Conservation (phyloP, 345 rosid genomes). For the Theobroma cacao region DNA sequence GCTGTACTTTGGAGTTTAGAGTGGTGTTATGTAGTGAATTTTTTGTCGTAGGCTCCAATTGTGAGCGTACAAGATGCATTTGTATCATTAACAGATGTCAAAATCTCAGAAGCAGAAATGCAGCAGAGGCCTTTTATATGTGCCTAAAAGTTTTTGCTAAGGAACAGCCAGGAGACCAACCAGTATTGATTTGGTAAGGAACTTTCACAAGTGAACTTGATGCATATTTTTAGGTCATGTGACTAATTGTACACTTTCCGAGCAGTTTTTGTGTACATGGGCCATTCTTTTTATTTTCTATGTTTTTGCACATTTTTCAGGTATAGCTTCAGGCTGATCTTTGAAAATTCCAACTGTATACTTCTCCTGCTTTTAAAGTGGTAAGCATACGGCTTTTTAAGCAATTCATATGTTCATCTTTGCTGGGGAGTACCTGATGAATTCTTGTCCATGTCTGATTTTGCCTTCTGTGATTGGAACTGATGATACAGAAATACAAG, state of each 20-base stretch:
- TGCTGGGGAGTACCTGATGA: background rate
- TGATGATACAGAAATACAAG: background rate
- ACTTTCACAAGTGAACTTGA: background rate
- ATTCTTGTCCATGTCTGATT: background rate
- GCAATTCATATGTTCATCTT: background rate
- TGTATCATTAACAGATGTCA: background rate
- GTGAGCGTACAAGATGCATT: background rate
- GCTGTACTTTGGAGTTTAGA: background rate
- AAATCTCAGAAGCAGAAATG: slow-evolving; percentile 3
- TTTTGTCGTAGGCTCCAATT: slow-evolving; percentile 1
- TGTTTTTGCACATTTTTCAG: background rate
- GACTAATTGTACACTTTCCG: background rate
- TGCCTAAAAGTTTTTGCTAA: background rate
- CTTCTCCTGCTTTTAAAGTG: background rate
- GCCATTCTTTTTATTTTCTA: background rate
- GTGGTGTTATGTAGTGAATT: background rate
- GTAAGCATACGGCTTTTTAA: background rate
- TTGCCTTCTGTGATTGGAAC: background rate
- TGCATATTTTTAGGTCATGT: background rate
- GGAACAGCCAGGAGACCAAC: background rate
- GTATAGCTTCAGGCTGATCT: slow-evolving; percentile 1
- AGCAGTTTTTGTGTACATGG: background rate
- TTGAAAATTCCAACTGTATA: background rate
- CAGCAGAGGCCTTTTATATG: background rate
- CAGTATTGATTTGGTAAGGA: background rate